Evolutionary conservation across 805 yeast genomes (phyloP), one percentile per base, ranked within the genome.

Genomic region (Wickerhamomyces rabaulensis): DNA sequence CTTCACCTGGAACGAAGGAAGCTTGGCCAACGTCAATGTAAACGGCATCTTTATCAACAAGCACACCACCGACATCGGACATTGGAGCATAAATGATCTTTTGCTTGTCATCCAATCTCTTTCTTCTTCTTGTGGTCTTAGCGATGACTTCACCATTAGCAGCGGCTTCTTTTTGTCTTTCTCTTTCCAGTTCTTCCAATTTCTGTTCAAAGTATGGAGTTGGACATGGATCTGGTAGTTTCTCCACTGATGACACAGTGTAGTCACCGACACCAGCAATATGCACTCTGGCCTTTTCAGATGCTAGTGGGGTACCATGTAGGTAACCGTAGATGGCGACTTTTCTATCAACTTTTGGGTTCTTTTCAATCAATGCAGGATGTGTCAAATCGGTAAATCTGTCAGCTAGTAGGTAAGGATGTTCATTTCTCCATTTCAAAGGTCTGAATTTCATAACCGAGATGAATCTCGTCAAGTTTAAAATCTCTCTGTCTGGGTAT

Each of bases 51-150:
- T 86, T 91, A 69, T 94, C 99, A 51, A 94, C 89, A 54, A 94
- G 73, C 33, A 94, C 95, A 64, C 99, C 99, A 47, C 97, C 97
- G n/a, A 94, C 97, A 66, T 94, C 98, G 41, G 97, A 87, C 99
- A 94, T 94, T 42, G 99, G 99, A 0, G 99, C 99, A 65, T 95
- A 94, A 2, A 94, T 89, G 54, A 89, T 80, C 64, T 91, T 94
- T 63, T 89, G 95, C 57, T 84, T 88, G 61, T 94, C 99, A 54
- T 94, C 98, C 45, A 94, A 78, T 61, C 98, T 79, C 63, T 89
- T 87, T 60, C 97, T 78, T 65, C 97, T 82, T 57, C 95, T 78
- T 49, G 96, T 79, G 3, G 82, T 76, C 27, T 76, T 73, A 2
- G 82, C 75, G 3, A 75, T 58, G 4, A 69, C 66, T 46, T 76